Conservation (phyloP, 371 early-diverging fungal genomes). For the Mucor racemosus region DNA sequence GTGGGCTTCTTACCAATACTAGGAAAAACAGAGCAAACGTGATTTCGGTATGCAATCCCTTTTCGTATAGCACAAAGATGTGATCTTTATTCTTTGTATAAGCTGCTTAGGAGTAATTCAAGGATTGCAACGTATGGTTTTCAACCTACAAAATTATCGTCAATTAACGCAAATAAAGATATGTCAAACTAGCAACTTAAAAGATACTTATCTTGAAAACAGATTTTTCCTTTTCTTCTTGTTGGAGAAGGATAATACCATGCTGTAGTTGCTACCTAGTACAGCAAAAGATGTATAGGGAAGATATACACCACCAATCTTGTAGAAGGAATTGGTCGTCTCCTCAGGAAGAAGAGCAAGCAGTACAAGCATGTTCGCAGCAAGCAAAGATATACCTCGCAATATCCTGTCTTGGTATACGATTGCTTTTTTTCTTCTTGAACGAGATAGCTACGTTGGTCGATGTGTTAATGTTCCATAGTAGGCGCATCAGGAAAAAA, state of each 20-base stretch:
- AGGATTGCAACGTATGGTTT: neutral
- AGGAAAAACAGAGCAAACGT: neutral
- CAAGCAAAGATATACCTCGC: neutral
- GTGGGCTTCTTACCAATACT: neutral
- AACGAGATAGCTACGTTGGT: no score
- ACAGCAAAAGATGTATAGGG: neutral
- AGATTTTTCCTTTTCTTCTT: no score
- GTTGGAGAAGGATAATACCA: neutral
- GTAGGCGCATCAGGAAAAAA: no score
- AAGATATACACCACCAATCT: neutral
- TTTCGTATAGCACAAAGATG: constrained; percentile 2
- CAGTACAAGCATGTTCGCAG: neutral
- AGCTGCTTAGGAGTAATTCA: neutral
- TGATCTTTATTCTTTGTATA: neutral
- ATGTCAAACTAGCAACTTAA: constrained; percentile 10
- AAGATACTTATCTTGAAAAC: neutral
- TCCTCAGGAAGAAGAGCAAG: neutral
- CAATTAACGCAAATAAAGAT: constrained; percentile 3
- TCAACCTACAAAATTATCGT: constrained; percentile 8
- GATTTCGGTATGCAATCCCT: neutral
- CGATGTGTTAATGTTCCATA: no score
- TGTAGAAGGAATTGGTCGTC: neutral
- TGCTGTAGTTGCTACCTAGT: neutral
- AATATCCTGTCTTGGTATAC: constrained; percentile 2
- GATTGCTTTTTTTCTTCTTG: no score